A percentile compares a stretch with the other conserved stretches of the same genome.
Conservation (phyloP, 371 early-diverging fungal species). For the Entomophthora muscae region DNA sequence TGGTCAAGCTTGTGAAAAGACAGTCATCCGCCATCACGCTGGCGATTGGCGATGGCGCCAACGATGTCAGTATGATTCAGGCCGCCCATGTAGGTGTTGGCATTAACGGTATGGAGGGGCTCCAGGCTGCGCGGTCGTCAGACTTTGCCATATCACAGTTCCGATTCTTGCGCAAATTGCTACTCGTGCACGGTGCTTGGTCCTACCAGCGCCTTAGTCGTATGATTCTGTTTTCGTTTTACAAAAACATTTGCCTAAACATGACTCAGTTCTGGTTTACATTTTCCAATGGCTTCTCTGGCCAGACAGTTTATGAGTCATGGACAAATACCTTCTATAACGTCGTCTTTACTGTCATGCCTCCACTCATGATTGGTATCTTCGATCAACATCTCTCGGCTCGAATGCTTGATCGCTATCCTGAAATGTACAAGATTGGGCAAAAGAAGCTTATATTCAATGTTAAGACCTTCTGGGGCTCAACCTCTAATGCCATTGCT, state of each 20-base stretch:
- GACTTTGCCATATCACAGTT: constrained; percentile 96
- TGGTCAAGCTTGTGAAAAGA: constrained; percentile 77
- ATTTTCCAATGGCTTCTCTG: constrained; percentile 75
- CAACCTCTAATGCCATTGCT: constrained; percentile 79
- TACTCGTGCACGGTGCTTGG: constrained; percentile 90
- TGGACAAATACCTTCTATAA: constrained; percentile 87
- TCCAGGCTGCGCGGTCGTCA: constrained; percentile 89
- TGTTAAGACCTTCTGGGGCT: constrained; percentile 82
- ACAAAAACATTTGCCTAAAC: constrained; percentile 92
- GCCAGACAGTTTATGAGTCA: constrained; percentile 82
- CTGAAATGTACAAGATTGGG: constrained; percentile 90
- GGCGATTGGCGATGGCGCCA: constrained; percentile 97
- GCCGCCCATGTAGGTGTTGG: constrained; percentile 94
- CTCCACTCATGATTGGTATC: constrained; percentile 76
- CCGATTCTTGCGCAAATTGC: constrained; percentile 63
- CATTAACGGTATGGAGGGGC: constrained; percentile 93
- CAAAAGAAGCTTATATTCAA: constrained; percentile 85
- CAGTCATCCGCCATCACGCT: constrained; percentile 52
- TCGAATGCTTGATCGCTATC: constrained; percentile 85
- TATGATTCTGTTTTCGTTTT: constrained; percentile 79
- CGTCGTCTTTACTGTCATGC: constrained; percentile 75
- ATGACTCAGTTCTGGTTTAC: constrained; percentile 96
- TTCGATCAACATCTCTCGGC: constrained; percentile 88
- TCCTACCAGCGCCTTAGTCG: constrained; percentile 77
- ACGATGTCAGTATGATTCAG: constrained; percentile 97